Conservation (phyloP, 1,139 yeast genomes). For the Saccharomyces hybrid region DNA sequence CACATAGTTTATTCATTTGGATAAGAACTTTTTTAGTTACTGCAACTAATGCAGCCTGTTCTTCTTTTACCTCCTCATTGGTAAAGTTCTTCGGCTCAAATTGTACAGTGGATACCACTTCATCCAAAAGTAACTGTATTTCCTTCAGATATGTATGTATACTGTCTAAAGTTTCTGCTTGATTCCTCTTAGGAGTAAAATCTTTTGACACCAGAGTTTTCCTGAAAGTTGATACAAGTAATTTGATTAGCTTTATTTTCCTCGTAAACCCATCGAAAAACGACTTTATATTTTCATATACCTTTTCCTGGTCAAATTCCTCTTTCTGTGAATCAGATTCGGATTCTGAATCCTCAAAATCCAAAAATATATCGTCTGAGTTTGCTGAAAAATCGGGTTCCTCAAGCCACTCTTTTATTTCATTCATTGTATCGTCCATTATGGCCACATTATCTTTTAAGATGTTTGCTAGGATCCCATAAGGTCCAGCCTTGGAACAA, state of each 20-base stretch:
- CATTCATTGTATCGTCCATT: slow-evolving; percentile 57
- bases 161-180: not conserved
- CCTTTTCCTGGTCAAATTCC: slow-evolving; percentile 23
- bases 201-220: slow-evolving; percentile 37
- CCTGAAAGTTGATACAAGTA: slow-evolving; percentile 46
- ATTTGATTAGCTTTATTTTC: slow-evolving; percentile 48
- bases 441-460: slow-evolving; percentile 42
- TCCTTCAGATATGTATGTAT: not conserved
- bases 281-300: slow-evolving; percentile 33
- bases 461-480: slow-evolving; percentile 43
- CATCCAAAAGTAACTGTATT: not conserved
- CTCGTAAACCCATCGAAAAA: slow-evolving; percentile 44
- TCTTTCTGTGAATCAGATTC: slow-evolving; percentile 30
- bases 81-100: not conserved
- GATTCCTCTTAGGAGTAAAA: not conserved
- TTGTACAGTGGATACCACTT: not conserved
- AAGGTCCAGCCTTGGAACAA: slow-evolving; percentile 41
- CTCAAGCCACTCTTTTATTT: slow-evolving; percentile 58
- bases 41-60: slow-evolving; percentile 14
- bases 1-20: slow-evolving; percentile 20
- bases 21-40: slow-evolving; percentile 2
- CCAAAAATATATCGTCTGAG: slow-evolving; percentile 16
- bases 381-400: slow-evolving; percentile 37
- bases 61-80: slow-evolving; percentile 10
- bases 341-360: slow-evolving; percentile 31